A percentile compares a stretch with the other conserved stretches of the same genome.
Conservation (phyloP, 768 basidiomycete species). For the Austroboletus eburneus region DNA sequence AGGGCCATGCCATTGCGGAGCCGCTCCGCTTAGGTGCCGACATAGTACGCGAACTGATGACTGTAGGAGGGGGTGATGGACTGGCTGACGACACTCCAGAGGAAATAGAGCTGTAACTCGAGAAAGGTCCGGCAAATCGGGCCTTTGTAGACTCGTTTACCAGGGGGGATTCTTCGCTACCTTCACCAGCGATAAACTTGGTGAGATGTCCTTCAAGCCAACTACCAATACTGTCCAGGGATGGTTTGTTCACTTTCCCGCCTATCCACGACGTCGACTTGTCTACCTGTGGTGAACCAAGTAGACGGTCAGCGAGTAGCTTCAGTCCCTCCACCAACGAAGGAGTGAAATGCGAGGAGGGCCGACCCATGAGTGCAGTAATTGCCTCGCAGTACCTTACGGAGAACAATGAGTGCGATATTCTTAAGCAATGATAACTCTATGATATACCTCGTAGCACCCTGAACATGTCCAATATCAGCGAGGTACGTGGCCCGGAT, state of each 20-base stretch:
- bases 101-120: slow-evolving; percentile 90
- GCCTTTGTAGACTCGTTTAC: slow-evolving; percentile 33
- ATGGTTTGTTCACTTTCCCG: slow-evolving; percentile 84
- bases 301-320: slow-evolving; percentile 73
- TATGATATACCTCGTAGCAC: slow-evolving; percentile 64
- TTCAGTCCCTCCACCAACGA: slow-evolving; percentile 70
- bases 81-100: slow-evolving; percentile 70
- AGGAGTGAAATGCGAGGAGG: slow-evolving; percentile 63
- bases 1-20: slow-evolving; percentile 61
- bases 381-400: slow-evolving; percentile 97
- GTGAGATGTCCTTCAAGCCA: slow-evolving; percentile 93
- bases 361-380: slow-evolving; percentile 54
- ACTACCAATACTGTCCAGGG: slow-evolving; percentile 83
- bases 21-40: slow-evolving; percentile 52
- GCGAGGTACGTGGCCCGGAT: slow-evolving; percentile 71
- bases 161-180: slow-evolving; percentile 43
- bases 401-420: slow-evolving; percentile 1
- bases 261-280: slow-evolving; percentile 83
- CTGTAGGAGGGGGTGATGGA: slow-evolving; percentile 69
- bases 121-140: slow-evolving; percentile 73
- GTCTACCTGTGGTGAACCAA: slow-evolving; percentile 67
- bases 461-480: slow-evolving; percentile 74
- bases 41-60: slow-evolving; percentile 35
- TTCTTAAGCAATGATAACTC: neutral
- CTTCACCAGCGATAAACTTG: slow-evolving; percentile 92